A percentile compares a stretch with the other conserved stretches of the same genome.
These are phyloP conservation scores for Trichoderma lentiforme DNA, from an alignment of 2,329 filamentous ascomycete species.

Conservation along the genomic window DNA sequence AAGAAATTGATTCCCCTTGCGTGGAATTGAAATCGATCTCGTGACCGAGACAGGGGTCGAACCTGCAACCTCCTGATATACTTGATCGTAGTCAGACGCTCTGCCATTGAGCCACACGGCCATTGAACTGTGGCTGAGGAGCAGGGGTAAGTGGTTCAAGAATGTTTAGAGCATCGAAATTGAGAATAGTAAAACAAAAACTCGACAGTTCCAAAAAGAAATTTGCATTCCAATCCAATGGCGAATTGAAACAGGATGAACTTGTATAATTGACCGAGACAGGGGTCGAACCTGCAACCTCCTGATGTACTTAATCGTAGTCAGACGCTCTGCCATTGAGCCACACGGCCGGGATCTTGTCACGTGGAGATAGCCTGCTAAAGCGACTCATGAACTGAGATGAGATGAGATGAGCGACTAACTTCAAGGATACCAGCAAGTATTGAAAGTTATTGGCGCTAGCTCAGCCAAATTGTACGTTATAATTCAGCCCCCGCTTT, in stretches of 20 bases:
- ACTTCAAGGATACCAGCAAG: too few relatives aligned
- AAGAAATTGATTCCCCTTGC: constrained; percentile 7
- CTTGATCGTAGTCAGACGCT: constrained; percentile 18
- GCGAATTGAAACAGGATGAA: neutral
- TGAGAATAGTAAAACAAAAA: neutral
- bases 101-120: constrained; percentile 19
- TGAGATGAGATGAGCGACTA: constrained; percentile 1
- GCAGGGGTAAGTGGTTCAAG: neutral
- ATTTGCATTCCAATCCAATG: constrained; percentile 20
- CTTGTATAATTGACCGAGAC: constrained; percentile 16
- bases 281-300: constrained; percentile 19
- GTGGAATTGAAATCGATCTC: constrained; percentile 6
- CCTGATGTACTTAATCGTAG: constrained; percentile 18
- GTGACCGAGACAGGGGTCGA: constrained; percentile 19
- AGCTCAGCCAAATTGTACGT: neutral
- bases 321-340: constrained; percentile 19
- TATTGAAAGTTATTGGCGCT: neutral
- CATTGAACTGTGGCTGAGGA: neutral
- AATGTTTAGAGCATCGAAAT: neutral
- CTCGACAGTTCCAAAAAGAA: neutral
- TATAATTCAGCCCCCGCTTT: neutral
- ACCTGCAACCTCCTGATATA: constrained; percentile 19
- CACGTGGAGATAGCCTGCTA: constrained; percentile 3
- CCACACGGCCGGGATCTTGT: constrained; percentile 27
- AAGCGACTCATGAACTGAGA: neutral